phyloP scores from a whole-genome alignment of 352 stramenopile genomes.

The Pythium vanterpoolii region DNA sequence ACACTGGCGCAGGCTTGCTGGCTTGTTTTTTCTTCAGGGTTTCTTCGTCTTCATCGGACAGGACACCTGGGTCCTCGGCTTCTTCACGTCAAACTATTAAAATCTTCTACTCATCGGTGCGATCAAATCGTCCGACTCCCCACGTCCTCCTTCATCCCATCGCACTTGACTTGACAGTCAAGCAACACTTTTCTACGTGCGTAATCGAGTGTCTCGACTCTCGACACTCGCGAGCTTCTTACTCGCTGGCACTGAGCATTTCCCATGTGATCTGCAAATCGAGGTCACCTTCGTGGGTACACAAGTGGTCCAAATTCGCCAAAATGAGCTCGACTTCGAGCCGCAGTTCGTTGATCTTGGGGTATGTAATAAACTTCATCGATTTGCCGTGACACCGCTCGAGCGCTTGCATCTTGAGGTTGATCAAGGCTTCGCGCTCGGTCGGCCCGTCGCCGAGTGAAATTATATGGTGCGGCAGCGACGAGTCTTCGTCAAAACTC shows the following conservation, averaged over 20 bases:
- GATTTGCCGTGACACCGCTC: constrained; percentile 81
- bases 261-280: constrained; percentile 86
- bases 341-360: constrained; percentile 79
- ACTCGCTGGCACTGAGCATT: constrained; percentile 55
- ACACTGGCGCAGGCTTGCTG: constrained; percentile 3
- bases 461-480: constrained; percentile 71
- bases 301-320: constrained; percentile 77
- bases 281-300: constrained; percentile 76
- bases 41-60: not conserved
- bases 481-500: constrained; percentile 53
- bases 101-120: constrained; percentile 15
- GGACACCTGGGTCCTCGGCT: constrained; percentile 7
- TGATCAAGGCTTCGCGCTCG: constrained; percentile 82
- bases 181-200: no score
- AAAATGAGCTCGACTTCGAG: constrained; percentile 80
- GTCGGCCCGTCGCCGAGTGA: constrained; percentile 80
- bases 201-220: constrained; percentile 3
- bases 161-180: no score
- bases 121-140: no score
- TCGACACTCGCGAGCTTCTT: no score
- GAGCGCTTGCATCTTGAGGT: constrained; percentile 82
- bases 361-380: constrained; percentile 87
- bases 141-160: no score
- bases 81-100: constrained; percentile 20
- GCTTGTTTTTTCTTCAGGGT: constrained; percentile 3